Evolutionary conservation across 164 flowering plant species (phyloP), one percentile per base, ranked within the genome.

Genomic region (Santalum album): DNA sequence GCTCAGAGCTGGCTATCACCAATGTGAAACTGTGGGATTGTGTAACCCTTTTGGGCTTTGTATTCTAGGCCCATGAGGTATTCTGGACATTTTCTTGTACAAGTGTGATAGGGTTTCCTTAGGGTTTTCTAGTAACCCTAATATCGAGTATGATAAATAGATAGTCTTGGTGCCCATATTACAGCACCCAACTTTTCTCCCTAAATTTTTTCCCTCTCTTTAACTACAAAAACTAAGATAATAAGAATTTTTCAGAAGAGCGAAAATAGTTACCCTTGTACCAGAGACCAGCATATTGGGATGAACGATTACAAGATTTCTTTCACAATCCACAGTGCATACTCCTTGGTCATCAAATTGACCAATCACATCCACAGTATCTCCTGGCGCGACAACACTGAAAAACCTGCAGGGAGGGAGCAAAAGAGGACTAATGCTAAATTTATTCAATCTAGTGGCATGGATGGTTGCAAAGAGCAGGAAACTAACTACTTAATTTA

Each of bases 251-350:
- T 20, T 10, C 24, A 20, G 20, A 45, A 29, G 4, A 29, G 4
- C 34, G n/a, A n/a, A n/a, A 56, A 44, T 54, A 48, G 56, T 64
- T 84, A 94, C 99, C 88, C 96, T 79, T 50, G 96, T 87, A 62
- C 97, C 96, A 68, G 99, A 82, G 45, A 87, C 61, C 58, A 94
- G 62, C 46, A 82, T 64, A 67, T 90, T 94, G 22, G 99, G 97
- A 66, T 90, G 92, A 65, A 90, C 73, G 59, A 94, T 74, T 14
- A 94, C 24, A 67, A 85, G 68, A 72, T 82, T 87, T 22, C 68
- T 65, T 36, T 75, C 72, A 64, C 51, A 77, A 66, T 78, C 76
- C 20, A 94, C 80, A 52, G 80, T 69, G 69, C 97, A 94, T 55
- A 70, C 79, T 50, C 97, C 95, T 53, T 71, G 69, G 25, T 69